These are phyloP conservation scores for Cryphonectria nitschkei DNA, from an alignment of 2,329 filamentous ascomycete genomes.

Conservation along the genomic window DNA sequence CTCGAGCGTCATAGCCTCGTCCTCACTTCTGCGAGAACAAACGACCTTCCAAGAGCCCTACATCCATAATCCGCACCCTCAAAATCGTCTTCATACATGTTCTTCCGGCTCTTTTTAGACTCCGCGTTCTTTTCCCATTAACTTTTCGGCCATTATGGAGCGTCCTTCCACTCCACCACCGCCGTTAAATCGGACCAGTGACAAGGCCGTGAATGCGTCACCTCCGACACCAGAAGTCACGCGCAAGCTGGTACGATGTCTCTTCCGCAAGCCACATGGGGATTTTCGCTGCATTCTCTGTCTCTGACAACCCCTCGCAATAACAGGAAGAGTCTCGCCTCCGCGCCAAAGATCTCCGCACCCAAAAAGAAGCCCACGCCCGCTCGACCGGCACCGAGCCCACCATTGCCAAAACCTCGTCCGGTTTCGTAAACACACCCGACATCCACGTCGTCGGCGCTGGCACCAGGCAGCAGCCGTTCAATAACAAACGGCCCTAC, in stretches of 20 bases:
- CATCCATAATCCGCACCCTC: neutral
- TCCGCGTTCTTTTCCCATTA: neutral
- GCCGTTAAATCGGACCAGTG: constrained; percentile 35
- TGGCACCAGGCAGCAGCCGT: neutral
- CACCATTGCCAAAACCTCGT: constrained; percentile 54
- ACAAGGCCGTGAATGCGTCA: constrained; percentile 39
- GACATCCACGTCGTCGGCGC: constrained; percentile 57
- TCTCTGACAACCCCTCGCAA: neutral
- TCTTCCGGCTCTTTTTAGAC: too few relatives aligned
- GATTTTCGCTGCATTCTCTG: neutral
- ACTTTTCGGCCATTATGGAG: constrained; percentile 44
- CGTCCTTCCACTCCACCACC: constrained; percentile 51
- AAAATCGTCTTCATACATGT: neutral
- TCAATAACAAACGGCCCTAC: constrained; percentile 67
- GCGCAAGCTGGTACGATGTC: constrained; percentile 34
- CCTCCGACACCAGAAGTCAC: constrained; percentile 60
- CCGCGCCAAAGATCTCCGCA: constrained; percentile 83
- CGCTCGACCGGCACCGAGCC: constrained; percentile 48
- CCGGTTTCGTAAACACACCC: constrained; percentile 73
- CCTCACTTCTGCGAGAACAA: neutral
- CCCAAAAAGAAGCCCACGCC: constrained; percentile 69
- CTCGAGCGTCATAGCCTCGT: constrained; percentile 14
- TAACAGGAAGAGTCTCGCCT: constrained; percentile 82
- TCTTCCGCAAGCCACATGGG: constrained; percentile 7
- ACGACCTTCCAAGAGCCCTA: neutral